phyloP scores from a whole-genome alignment of 306 rosid species.

The Rosa rugosa region DNA sequence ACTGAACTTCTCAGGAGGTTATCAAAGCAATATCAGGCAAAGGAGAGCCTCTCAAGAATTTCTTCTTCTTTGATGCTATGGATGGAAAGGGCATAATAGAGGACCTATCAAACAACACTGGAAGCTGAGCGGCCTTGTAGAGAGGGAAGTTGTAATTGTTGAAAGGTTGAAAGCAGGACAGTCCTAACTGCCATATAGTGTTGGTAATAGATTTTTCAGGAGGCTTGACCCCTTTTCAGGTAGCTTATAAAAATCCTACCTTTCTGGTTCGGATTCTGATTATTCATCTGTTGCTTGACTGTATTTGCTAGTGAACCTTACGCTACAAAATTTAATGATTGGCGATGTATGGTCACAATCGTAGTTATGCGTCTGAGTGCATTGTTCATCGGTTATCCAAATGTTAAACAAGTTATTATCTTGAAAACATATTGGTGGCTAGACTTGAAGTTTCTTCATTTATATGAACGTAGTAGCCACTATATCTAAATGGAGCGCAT shows the following conservation, averaged over 20 bases:
- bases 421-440: not conserved
- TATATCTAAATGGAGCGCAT: not conserved
- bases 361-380: not conserved
- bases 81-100: conserved; percentile 90
- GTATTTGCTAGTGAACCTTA: conserved; percentile 1
- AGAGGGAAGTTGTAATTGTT: not conserved
- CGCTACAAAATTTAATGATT: not conserved
- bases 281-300: not conserved
- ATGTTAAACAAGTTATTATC: not conserved
- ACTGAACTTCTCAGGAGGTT: conserved; percentile 62
- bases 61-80: conserved; percentile 77
- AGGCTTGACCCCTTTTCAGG: conserved; percentile 23
- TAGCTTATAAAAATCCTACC: not conserved
- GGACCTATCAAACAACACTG: conserved; percentile 48
- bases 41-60: conserved; percentile 82
- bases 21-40: conserved; percentile 92
- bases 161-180: not conserved
- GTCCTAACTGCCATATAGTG: conserved; percentile 7
- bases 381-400: not conserved
- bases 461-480: not conserved
- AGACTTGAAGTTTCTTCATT: not conserved
- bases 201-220: conserved; percentile 10
- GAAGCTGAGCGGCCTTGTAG: conserved; percentile 23
- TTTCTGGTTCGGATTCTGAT: not conserved
- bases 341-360: not conserved